Base-by-base conservation (phyloP, 1,139 yeast species). In the Pneumocystis canis region DNA sequence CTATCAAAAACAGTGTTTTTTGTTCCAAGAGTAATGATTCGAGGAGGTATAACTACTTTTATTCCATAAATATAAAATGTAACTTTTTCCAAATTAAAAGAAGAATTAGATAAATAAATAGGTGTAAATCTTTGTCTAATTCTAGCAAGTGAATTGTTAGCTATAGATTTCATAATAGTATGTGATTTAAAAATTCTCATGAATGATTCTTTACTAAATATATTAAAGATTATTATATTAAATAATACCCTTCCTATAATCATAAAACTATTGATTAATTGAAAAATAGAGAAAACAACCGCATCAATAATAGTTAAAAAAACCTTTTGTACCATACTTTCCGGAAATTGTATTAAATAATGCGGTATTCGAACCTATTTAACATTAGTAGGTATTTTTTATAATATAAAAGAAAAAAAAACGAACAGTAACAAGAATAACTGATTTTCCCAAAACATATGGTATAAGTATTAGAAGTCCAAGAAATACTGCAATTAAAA, bases 361-460 rank as follows among this genome's bases (percentile, higher is more conserved):
- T 35, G 59, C 9, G 41, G 40, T 57, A 35, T 35, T 39, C 59
- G 40, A 39, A 57, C 40, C 59, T 57, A 57, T 20, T 28, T 30
- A 11, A 9, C 33, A 25, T 25, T 25, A 35, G 20, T 9, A 20
- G 7, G 7, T 16, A 57, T 28, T 11, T 25, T 35, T 9, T 57
- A 11, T 4, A 31, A 31, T 5, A 9, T 20, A 67, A 65, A 59
- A 64, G 60, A 31, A 65, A 60, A 5, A 63, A 16, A 6, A 59
- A 35, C 16, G 16, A 25, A 47, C 54, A 4, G 31, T 47, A 47
- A 47, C 7, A 47, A 67, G 64, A 18, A 69, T 58, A 20, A 66
- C 61, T 9, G 68, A 25, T 37, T 73, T 67, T 3, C 74, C 74
- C 20, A 64, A 40, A 5, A 68, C 56, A 63, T 72, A 72, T 2